phyloP scores from a whole-genome alignment of 2,329 filamentous ascomycete species.

The Cercospora nicotianae region DNA sequence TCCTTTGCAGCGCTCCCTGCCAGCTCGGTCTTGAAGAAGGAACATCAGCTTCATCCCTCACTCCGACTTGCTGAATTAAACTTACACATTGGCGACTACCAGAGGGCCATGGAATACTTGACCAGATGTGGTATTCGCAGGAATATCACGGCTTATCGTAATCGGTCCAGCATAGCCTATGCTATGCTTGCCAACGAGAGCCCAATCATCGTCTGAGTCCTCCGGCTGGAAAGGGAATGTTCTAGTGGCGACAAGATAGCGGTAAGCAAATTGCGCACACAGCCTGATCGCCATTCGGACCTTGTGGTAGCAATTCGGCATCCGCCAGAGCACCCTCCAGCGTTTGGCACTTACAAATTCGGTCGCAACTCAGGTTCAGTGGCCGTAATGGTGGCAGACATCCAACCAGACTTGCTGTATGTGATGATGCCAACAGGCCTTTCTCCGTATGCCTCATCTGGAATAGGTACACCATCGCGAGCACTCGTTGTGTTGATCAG shows the following conservation, averaged over 20 bases:
- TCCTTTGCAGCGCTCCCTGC: slow-evolving; percentile 9
- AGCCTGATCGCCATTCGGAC: too few relatives aligned
- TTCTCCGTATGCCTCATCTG: slow-evolving; percentile 13
- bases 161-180: slow-evolving; percentile 14
- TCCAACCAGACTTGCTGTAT: slow-evolving; percentile 18
- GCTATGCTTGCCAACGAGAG: slow-evolving; percentile 18
- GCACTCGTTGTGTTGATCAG: slow-evolving; percentile 15
- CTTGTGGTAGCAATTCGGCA: not conserved
- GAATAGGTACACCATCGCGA: slow-evolving; percentile 13
- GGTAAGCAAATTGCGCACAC: not conserved
- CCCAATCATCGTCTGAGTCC: slow-evolving; percentile 14
- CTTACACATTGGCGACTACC: slow-evolving; percentile 18
- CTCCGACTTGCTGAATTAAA: too few relatives aligned
- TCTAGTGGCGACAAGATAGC: not conserved
- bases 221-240: slow-evolving; percentile 16
- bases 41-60: not conserved
- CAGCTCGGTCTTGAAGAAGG: not conserved
- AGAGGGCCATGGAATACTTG: slow-evolving; percentile 20
- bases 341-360: slow-evolving; percentile 5
- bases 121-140: slow-evolving; percentile 11
- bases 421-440: slow-evolving; percentile 19
- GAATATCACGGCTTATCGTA: slow-evolving; percentile 9
- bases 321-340: not conserved
- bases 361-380: slow-evolving; percentile 18
- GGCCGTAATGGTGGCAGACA: slow-evolving; percentile 19